Evolutionary conservation across 2,329 filamentous ascomycete genomes (phyloP).

Genomic region (Drechslerella coelobrocha): DNA sequence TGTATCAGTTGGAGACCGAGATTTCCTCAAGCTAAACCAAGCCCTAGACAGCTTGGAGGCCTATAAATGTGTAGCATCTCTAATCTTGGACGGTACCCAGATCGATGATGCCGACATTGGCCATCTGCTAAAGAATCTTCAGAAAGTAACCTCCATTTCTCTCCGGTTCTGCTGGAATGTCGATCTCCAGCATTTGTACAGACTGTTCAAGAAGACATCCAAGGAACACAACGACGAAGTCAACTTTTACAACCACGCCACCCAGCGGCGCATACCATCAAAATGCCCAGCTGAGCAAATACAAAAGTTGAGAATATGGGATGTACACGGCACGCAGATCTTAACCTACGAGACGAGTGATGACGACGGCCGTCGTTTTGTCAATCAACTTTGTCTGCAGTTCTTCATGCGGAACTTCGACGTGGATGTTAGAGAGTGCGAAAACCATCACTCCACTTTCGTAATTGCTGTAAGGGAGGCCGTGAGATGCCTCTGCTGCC

Average conservation of each 20-base stretch:
- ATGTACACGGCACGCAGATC: constrained; percentile 34
- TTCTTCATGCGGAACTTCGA: constrained; percentile 48
- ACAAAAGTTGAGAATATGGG: constrained; percentile 35
- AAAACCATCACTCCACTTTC: constrained; percentile 32
- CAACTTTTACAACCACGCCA: constrained; percentile 35
- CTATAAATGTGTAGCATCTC: constrained; percentile 17
- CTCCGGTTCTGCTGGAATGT: constrained; percentile 45
- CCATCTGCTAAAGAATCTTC: constrained; percentile 37
- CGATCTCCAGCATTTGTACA: constrained; percentile 43
- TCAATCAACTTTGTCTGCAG: constrained; percentile 32
- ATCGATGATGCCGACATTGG: constrained; percentile 43
- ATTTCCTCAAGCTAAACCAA: constrained; percentile 26
- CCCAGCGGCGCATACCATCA: constrained; percentile 14
- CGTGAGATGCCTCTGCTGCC: constrained; percentile 23
- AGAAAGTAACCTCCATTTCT: constrained; percentile 30
- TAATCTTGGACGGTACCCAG: constrained; percentile 38
- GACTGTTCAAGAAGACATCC: constrained; percentile 43
- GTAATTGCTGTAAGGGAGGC: constrained; percentile 35
- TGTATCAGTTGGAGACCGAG: constrained; percentile 38
- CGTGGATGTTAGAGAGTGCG: constrained; percentile 28
- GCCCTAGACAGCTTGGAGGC: constrained; percentile 19
- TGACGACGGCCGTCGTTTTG: constrained; percentile 32
- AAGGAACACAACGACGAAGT: constrained; percentile 40
- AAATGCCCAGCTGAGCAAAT: constrained; percentile 36
- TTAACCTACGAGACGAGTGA: constrained; percentile 28